These are phyloP conservation scores for Eudorina sp. DNA, from an alignment of 139 green algal species.

Conservation along the genomic window DNA sequence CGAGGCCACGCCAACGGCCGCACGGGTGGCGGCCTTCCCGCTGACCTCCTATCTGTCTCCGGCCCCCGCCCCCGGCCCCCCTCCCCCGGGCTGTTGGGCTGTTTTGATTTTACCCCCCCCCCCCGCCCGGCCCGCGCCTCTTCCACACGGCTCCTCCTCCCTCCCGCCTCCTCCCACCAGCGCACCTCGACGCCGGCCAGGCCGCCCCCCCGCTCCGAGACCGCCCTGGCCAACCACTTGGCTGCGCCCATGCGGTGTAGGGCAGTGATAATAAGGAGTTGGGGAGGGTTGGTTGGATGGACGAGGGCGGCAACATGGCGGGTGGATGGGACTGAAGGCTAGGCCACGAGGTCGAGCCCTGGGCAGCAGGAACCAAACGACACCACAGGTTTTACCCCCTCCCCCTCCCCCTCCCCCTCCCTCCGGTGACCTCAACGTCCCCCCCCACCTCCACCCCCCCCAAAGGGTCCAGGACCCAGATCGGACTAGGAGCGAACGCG, in stretches of 20 bases:
- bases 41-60: background rate
- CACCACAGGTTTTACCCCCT: background rate
- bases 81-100: background rate
- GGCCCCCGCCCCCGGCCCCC: background rate
- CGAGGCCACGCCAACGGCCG: too few species aligned
- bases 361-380: background rate
- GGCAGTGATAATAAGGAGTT: background rate
- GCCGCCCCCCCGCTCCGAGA: slow-evolving; percentile 80
- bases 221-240: slow-evolving; percentile 61
- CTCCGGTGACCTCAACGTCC: too few species aligned
- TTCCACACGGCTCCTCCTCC: background rate
- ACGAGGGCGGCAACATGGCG: background rate
- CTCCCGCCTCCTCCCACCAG: background rate
- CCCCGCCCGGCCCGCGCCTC: too few species aligned
- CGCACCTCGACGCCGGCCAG: slow-evolving; percentile 73
- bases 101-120: too few species aligned
- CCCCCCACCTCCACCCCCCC: too few species aligned
- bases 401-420: background rate
- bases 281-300: background rate
- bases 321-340: background rate
- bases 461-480: too few species aligned
- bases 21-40: background rate
- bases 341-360: background rate
- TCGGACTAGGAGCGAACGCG: too few species aligned
- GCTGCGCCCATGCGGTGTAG: slow-evolving; percentile 24